Percentiles rank a stretch among this genome's conserved stretches.
Evolutionary conservation across 2,329 filamentous ascomycete genomes (phyloP).

Genomic region (Ophiocordyceps camponoti-saundersi): DNA sequence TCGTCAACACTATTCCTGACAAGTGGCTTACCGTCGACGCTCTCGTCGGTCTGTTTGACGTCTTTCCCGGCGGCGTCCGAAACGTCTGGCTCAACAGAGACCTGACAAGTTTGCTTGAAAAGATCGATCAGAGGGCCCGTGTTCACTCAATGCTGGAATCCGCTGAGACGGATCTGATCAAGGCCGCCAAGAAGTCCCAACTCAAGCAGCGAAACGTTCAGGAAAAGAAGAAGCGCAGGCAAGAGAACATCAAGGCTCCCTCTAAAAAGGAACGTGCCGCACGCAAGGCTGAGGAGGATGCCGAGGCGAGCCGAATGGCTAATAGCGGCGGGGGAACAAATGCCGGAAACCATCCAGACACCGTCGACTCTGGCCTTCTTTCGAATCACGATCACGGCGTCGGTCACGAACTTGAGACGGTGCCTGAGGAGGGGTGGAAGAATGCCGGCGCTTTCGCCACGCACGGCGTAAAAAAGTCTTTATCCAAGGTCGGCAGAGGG

Average conservation of each 20-base stretch:
- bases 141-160: constrained; percentile 58
- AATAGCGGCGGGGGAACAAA: constrained; percentile 29
- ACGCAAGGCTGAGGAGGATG: constrained; percentile 30
- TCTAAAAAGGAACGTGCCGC: constrained; percentile 32
- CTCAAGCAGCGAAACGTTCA: constrained; percentile 47
- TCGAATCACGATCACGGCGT: constrained; percentile 10
- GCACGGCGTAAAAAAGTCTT: constrained; percentile 16
- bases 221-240: constrained; percentile 46
- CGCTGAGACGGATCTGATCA: constrained; percentile 75
- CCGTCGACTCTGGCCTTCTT: constrained; percentile 25
- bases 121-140: constrained; percentile 58
- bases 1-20: constrained; percentile 76
- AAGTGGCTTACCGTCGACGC: constrained; percentile 83
- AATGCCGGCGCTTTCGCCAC: constrained; percentile 12
- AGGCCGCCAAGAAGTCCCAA: constrained; percentile 61
- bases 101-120: constrained; percentile 65
- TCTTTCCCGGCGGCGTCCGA: constrained; percentile 85
- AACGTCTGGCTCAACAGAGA: constrained; percentile 97
- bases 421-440: constrained; percentile 7
- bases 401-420: not conserved
- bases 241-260: constrained; percentile 27
- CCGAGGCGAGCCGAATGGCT: constrained; percentile 31
- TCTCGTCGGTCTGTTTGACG: constrained; percentile 73
- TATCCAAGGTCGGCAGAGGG: constrained; percentile 31
- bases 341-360: constrained; percentile 35